Conservation (phyloP, 2,329 filamentous ascomycete genomes). For the Pseudocercospora eumusae region DNA sequence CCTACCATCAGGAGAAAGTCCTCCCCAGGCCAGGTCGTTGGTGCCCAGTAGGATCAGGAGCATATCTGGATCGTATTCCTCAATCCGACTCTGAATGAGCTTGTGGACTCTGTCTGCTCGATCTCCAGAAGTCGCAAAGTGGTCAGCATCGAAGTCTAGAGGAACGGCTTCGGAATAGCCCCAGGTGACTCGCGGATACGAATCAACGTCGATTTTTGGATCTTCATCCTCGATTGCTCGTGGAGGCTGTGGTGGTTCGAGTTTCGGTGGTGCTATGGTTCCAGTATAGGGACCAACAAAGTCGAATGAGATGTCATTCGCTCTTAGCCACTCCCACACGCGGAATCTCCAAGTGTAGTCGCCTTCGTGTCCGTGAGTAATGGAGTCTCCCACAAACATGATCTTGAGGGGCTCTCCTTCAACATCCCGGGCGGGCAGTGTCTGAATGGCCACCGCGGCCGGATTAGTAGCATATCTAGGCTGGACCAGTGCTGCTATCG, state of each 20-base stretch:
- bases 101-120: constrained; percentile 39
- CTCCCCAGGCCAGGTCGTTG: constrained; percentile 33
- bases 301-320: constrained; percentile 36
- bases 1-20: constrained; percentile 21
- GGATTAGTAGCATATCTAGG: background rate
- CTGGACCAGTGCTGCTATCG: constrained; percentile 1
- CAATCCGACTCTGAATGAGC: constrained; percentile 36
- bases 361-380: constrained; percentile 39
- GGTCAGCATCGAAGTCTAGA: constrained; percentile 29
- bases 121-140: constrained; percentile 35
- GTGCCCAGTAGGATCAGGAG: constrained; percentile 32
- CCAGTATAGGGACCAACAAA: constrained; percentile 40
- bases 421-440: no score
- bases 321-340: constrained; percentile 45
- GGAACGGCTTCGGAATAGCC: constrained; percentile 39
- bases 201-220: background rate
- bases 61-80: constrained; percentile 38
- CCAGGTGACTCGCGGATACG: constrained; percentile 27
- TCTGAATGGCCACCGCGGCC: background rate
- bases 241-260: constrained; percentile 13
- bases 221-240: background rate
- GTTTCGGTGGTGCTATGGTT: constrained; percentile 7
- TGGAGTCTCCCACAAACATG: constrained; percentile 32
- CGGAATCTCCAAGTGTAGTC: constrained; percentile 50
- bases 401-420: constrained; percentile 14